These are phyloP conservation scores for Aspergillus sp. DNA, from an alignment of 2,329 filamentous ascomycete genomes.

Conservation along the genomic window DNA sequence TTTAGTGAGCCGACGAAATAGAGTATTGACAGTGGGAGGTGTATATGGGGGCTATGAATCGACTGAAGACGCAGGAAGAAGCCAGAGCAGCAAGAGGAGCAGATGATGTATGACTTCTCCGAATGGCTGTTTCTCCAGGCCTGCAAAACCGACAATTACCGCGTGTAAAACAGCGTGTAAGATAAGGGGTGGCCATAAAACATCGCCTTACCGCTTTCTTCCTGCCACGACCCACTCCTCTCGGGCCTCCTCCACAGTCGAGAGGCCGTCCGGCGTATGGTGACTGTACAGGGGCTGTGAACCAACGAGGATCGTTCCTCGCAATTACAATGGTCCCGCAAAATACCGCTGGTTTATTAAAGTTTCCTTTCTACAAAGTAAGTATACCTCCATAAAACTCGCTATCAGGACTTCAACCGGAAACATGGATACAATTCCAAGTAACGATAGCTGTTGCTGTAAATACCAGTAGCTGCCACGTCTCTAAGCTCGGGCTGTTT, in stretches of 20 bases:
- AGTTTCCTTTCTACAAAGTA: neutral
- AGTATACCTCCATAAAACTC: too few relatives aligned
- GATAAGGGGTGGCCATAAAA: conserved; percentile 20
- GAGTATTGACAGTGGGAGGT: conserved; percentile 4
- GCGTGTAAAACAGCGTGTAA: conserved; percentile 5
- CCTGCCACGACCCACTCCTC: conserved; percentile 35
- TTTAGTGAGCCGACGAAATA: neutral
- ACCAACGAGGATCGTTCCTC: conserved; percentile 18
- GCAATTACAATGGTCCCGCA: conserved; percentile 12
- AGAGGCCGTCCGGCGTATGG: conserved; percentile 26
- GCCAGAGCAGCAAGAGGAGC: neutral
- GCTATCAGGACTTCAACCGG: neutral
- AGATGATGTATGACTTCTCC: conserved; percentile 34
- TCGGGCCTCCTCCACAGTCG: conserved; percentile 5
- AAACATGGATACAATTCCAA: neutral
- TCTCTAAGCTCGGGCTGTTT: too few relatives aligned
- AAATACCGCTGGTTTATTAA: neutral
- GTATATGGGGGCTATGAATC: conserved; percentile 2
- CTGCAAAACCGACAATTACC: neutral
- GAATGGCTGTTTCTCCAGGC: conserved; percentile 1
- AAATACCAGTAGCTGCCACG: too few relatives aligned
- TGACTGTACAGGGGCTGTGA: conserved; percentile 22
- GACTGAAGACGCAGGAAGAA: neutral
- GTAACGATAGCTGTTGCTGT: neutral
- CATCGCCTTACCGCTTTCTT: conserved; percentile 25